Evolutionary conservation across 2,329 filamentous ascomycete species (phyloP).

Genomic region (Talaromyces sp.): DNA sequence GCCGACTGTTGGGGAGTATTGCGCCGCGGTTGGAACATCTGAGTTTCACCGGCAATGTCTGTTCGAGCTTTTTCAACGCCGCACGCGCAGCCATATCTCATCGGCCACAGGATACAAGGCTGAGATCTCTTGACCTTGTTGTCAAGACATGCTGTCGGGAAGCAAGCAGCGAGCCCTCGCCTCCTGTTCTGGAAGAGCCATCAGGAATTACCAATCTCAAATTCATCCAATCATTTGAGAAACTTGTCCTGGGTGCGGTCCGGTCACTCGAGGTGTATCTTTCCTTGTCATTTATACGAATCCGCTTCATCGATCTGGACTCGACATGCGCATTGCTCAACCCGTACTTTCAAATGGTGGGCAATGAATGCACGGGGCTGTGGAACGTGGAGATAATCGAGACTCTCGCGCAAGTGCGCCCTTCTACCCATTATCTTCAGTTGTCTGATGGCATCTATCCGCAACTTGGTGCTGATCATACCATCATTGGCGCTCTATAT

Average conservation of each 20-base stretch:
- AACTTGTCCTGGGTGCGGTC: conserved; percentile 59
- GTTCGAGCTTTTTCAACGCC: conserved; percentile 60
- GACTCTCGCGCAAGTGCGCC: conserved; percentile 54
- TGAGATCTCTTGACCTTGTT: conserved; percentile 64
- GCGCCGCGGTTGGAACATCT: conserved; percentile 61
- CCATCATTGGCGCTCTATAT: conserved; percentile 29
- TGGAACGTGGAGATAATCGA: conserved; percentile 65
- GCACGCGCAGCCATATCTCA: conserved; percentile 47
- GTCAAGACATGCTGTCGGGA: conserved; percentile 68
- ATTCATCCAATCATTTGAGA: conserved; percentile 67
- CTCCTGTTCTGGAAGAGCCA: conserved; percentile 53
- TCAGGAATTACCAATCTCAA: conserved; percentile 66
- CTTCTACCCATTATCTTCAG: conserved; percentile 54
- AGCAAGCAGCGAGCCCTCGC: conserved; percentile 23
- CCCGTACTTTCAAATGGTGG: conserved; percentile 62
- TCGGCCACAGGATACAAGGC: conserved; percentile 35
- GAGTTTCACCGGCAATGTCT: conserved; percentile 66
- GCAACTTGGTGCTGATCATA: conserved; percentile 24
- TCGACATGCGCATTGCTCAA: conserved; percentile 65
- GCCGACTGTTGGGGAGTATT: conserved; percentile 55
- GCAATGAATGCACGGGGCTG: conserved; percentile 59
- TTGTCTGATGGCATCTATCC: conserved; percentile 58
- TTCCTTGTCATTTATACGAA: conserved; percentile 59
- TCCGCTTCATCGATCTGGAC: conserved; percentile 71
- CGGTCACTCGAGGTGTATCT: conserved; percentile 54